Evolutionary conservation across 208 protist species (phyloP).

Genomic region (Trypanosoma scelopori): DNA sequence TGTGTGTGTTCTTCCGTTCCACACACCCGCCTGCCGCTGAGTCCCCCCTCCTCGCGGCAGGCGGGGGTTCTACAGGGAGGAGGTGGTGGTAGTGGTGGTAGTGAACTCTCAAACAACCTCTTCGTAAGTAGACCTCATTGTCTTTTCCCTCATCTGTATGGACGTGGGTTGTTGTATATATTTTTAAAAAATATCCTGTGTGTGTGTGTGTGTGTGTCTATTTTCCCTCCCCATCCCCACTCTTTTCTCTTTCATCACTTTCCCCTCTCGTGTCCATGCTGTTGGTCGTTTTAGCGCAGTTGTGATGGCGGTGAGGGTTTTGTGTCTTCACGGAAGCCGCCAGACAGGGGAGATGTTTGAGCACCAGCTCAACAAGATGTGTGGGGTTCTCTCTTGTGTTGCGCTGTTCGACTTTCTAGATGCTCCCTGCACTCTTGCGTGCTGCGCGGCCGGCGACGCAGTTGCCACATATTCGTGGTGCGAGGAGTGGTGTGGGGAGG

Average conservation of each 20-base stretch:
- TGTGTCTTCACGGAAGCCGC: conserved; percentile 79
- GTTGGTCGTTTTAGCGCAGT: neutral
- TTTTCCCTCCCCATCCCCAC: no score
- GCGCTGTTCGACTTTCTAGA: conserved; percentile 63
- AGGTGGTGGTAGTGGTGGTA: no score
- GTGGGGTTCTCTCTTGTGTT: conserved; percentile 32
- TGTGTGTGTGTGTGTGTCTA: no score
- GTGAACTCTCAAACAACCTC: no score
- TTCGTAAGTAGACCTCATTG: no score
- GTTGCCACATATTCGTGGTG: conserved; percentile 68
- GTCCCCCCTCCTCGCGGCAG: no score
- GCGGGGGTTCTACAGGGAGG: no score
- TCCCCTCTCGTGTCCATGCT: neutral
- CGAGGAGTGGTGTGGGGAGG: conserved; percentile 5
- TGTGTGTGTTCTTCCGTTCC: conserved; percentile 4
- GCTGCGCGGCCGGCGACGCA: conserved; percentile 41
- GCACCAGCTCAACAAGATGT: conserved; percentile 70
- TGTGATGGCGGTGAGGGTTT: conserved; percentile 43
- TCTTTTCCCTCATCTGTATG: no score
- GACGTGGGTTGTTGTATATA: no score
- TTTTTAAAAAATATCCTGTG: no score
- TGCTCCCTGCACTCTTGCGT: conserved; percentile 54
- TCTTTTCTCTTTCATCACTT: no score
- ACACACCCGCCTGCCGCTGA: no score
- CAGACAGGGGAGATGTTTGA: conserved; percentile 86